Base-by-base conservation (phyloP, 1,284 basidiomycete species). In the Ceratobasidium sp. region DNA sequence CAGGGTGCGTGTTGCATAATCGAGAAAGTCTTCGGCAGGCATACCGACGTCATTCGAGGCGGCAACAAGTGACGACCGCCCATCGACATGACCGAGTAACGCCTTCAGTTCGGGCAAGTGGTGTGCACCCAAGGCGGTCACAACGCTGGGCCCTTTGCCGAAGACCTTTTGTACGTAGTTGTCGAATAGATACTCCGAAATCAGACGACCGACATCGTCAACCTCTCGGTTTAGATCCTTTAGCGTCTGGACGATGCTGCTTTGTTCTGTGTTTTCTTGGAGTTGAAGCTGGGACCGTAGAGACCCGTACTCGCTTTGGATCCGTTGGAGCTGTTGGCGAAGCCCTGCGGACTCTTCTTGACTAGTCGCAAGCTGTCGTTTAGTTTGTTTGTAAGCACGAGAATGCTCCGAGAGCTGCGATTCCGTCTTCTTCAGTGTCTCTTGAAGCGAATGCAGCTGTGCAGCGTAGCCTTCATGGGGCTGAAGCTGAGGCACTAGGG, bases 1-100 rank as follows among this genome's bases (percentile, higher is more conserved):
- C 9, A 73, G 41, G 24, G 13, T 13, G 13, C 74, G 68, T 6
- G 58, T 61, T 31, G 41, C 48, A 37, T 72, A 75, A 43, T 75
- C 74, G n/a, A 75, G 29, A 39, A 75, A 71, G 41, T 75, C 74
- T 49, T 75, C 74, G 24, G 53, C 31, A 39, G 53, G 56, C 43
- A 61, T 61, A 11, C 61, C 66, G 16, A 22, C 24, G 1, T 59
- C 62, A 13, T 24, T 24, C 8, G 69, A 63, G 1, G 74, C 56
- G 7, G 31, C 31, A 3, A 73, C 24, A 24, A 75, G 61, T 7
- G 56, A 69, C 16, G 68, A 11, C 7, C 29, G 24, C n/a, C 51
- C 58, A 7, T 59, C 69, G 7, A 73, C 19, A 59, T 71, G 66
- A 34, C 31, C 53, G 22, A 71, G 58, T 31, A 64, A 19, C 27